Evolutionary conservation across 2,329 filamentous ascomycete genomes (phyloP).

Genomic region (Aspergillus sp.): DNA sequence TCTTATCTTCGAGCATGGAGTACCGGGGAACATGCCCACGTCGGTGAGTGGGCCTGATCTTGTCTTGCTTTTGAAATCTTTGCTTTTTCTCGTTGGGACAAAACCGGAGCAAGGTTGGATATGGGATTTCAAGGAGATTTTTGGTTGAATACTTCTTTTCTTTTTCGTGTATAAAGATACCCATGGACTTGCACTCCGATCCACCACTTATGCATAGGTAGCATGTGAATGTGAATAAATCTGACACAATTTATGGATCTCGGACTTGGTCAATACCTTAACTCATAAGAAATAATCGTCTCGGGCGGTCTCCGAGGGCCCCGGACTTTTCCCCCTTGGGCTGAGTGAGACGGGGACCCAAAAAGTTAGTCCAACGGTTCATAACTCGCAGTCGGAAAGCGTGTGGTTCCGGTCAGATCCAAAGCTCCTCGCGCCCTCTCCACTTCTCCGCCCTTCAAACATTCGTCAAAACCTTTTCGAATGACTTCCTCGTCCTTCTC

Average conservation of each 20-base stretch:
- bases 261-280: too few relatives aligned
- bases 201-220: too few relatives aligned
- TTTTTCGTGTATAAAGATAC: constrained; percentile 6
- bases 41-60: not conserved
- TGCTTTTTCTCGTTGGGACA: not conserved
- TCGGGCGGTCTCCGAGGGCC: too few relatives aligned
- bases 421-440: not conserved
- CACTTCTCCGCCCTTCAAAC: constrained; percentile 3
- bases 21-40: not conserved
- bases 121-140: not conserved
- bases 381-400: not conserved
- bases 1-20: not conserved
- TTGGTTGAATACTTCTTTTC: not conserved
- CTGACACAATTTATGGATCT: too few relatives aligned
- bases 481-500: not conserved
- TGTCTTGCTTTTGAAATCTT: not conserved
- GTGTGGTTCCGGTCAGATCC: not conserved
- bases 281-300: too few relatives aligned
- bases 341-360: too few relatives aligned
- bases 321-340: too few relatives aligned
- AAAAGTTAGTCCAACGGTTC: not conserved
- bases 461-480: constrained; percentile 4
- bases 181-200: constrained; percentile 3
- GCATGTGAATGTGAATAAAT: too few relatives aligned
- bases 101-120: not conserved